phyloP scores from a whole-genome alignment of 129 eudicot species.

The Heracleum sosnowskyi region DNA sequence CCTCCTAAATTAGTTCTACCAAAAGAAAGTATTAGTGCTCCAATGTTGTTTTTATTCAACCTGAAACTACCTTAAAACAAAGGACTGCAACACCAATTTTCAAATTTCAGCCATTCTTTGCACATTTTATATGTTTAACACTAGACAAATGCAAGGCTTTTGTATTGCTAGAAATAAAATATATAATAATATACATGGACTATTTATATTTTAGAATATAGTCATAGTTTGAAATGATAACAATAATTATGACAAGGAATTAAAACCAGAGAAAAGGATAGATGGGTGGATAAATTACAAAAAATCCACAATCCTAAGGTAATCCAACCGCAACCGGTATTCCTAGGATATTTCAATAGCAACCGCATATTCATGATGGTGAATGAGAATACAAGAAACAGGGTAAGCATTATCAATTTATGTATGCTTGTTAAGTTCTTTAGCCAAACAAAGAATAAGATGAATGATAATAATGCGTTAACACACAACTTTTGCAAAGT shows the following conservation, averaged over 20 bases:
- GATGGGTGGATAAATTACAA: too few species aligned
- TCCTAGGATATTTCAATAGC: too few species aligned
- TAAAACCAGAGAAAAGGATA: too few species aligned
- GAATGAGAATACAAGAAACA: not conserved
- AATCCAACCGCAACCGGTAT: too few species aligned
- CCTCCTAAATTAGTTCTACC: not conserved
- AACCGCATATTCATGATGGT: not conserved
- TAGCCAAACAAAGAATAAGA: not conserved
- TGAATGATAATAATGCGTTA: not conserved
- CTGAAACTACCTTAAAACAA: not conserved
- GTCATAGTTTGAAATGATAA: too few species aligned
- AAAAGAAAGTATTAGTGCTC: not conserved
- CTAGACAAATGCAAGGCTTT: not conserved
- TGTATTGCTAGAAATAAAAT: not conserved
- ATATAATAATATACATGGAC: too few species aligned
- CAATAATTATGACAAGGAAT: too few species aligned
- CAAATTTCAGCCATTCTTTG: not conserved
- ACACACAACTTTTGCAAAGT: not conserved
- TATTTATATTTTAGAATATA: too few species aligned
- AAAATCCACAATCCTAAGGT: too few species aligned
- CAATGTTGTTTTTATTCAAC: not conserved
- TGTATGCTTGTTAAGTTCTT: too few species aligned
- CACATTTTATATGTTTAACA: not conserved
- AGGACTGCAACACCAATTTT: not conserved
- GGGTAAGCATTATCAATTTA: not conserved